Evolutionary conservation across 2,329 filamentous ascomycete genomes (phyloP), one percentile per base, ranked within the genome.

Genomic region (Penicillium sp.): DNA sequence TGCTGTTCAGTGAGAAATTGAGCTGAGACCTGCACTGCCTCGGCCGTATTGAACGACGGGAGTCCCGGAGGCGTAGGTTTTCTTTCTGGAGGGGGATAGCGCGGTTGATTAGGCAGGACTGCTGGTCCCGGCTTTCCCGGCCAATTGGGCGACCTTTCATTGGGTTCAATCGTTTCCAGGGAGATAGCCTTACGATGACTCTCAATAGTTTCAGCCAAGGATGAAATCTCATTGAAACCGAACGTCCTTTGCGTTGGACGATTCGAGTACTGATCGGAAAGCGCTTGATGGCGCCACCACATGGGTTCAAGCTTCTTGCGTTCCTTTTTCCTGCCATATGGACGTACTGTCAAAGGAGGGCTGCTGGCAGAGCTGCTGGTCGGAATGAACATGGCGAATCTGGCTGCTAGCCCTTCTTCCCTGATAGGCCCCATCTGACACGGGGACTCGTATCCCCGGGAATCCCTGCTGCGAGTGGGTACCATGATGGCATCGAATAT

Each of bases 1-100:
- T 52, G 56, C 7, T 57, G 57, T 37, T 56, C 62, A 11, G 62
- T 59, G 6, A 67, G 49, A n/a, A 73, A 73, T 37, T 66, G 73
- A 8, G 70, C 61, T 42, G 72, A 68, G 57, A 65, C 73, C n/a
- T 60, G 61, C 13, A 78, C 65, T 11, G 79, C 79, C 67, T 80
- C 77, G 35, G 66, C 67, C 2, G 73, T 76, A 26, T 78, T 77
- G 61, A 81, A 81, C 1, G 77, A 76, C 6, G 79, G 79, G 42
- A 82, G 66, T 0, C 80, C 79, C 1, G 78, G 77, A 22, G 80
- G 79, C 3, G 80, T 82, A 3, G 75, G 74, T 19, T 68, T 63
- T 61, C 79, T 70, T 33, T 67, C 59, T 13, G 78, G 78, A 33
- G 79, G 78, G 57, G 76, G 72, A 58, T 71, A 75, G 53, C 60